Evolutionary conservation across 2,329 filamentous ascomycete genomes (phyloP).

Genomic region (Talaromyces sp.): DNA sequence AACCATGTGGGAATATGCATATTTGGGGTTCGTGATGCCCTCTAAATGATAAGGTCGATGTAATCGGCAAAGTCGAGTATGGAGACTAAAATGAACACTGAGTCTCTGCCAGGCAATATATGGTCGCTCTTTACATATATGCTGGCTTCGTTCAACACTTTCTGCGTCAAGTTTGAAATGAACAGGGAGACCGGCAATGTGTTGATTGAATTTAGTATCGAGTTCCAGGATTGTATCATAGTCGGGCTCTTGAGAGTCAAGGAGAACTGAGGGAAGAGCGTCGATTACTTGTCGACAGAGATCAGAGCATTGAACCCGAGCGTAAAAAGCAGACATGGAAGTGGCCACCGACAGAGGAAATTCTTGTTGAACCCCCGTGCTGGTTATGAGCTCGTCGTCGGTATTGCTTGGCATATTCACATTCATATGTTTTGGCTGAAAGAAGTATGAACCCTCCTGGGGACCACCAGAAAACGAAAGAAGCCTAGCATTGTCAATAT

Average conservation of each 20-base stretch:
- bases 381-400: constrained; percentile 23
- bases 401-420: constrained; percentile 23
- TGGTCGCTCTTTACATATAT: constrained; percentile 22
- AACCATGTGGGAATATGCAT: constrained; percentile 22
- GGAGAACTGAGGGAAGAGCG: constrained; percentile 19
- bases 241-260: constrained; percentile 17
- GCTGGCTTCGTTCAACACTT: constrained; percentile 21
- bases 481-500: constrained; percentile 18
- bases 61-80: constrained; percentile 26
- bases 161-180: constrained; percentile 17
- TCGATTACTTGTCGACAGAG: constrained; percentile 25
- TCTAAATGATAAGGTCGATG: constrained; percentile 26
- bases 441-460: constrained; percentile 24
- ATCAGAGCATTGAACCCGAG: constrained; percentile 13
- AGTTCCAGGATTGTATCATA: constrained; percentile 20
- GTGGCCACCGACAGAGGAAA: constrained; percentile 18
- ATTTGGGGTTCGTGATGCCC: constrained; percentile 18
- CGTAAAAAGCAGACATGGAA: constrained; percentile 17
- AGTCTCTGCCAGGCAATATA: constrained; percentile 25
- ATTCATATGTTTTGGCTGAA: constrained; percentile 28
- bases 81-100: constrained; percentile 21
- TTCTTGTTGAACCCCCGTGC: constrained; percentile 9
- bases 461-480: constrained; percentile 20
- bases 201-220: constrained; percentile 16
- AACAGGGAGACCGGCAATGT: constrained; percentile 13